Percentiles rank a stretch among this genome's conserved stretches.
These are phyloP conservation scores for Ampelomyces quisqualis DNA, from an alignment of 2,329 filamentous ascomycete genomes.

Conservation along the genomic window DNA sequence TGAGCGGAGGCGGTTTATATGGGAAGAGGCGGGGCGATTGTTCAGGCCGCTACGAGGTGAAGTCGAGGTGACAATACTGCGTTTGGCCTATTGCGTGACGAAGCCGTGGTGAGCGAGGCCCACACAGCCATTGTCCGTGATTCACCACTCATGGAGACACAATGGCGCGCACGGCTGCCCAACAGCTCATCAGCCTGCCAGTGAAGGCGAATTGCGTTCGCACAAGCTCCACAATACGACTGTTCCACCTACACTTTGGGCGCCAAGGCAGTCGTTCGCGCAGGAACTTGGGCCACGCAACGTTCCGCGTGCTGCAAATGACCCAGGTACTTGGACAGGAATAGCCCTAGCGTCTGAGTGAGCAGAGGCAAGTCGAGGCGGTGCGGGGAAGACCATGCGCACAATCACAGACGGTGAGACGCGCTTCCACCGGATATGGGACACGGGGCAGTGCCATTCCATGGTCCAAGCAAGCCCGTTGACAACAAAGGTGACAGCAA, in stretches of 20 bases:
- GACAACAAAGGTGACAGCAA: not conserved
- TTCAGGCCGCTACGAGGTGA: constrained; percentile 16
- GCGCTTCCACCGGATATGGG: constrained; percentile 2
- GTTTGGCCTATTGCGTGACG: constrained; percentile 24
- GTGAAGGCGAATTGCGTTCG: constrained; percentile 6
- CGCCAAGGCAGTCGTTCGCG: constrained; percentile 16
- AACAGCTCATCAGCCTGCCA: constrained; percentile 12
- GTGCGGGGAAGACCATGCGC: constrained; percentile 3
- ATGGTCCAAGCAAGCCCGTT: not conserved
- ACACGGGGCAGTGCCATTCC: not conserved
- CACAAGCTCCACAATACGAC: constrained; percentile 6
- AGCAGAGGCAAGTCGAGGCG: constrained; percentile 1
- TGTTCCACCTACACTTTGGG: constrained; percentile 6
- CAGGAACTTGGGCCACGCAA: constrained; percentile 4
- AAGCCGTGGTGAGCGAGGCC: constrained; percentile 5
- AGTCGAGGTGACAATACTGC: constrained; percentile 18
- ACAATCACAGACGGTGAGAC: constrained; percentile 6
- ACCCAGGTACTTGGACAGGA: constrained; percentile 2
- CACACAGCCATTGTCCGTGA: constrained; percentile 11
- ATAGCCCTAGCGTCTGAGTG: constrained; percentile 5
- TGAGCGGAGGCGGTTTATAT: constrained; percentile 26
- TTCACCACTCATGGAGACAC: constrained; percentile 12
- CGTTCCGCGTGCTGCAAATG: constrained; percentile 6
- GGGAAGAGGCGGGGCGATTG: constrained; percentile 4
- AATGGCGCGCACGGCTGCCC: constrained; percentile 10